A percentile compares a stretch with the other conserved stretches of the same genome.
phyloP scores from a whole-genome alignment of 225 moss, liverwort and hornwort genomes.

The Asterella californica region DNA sequence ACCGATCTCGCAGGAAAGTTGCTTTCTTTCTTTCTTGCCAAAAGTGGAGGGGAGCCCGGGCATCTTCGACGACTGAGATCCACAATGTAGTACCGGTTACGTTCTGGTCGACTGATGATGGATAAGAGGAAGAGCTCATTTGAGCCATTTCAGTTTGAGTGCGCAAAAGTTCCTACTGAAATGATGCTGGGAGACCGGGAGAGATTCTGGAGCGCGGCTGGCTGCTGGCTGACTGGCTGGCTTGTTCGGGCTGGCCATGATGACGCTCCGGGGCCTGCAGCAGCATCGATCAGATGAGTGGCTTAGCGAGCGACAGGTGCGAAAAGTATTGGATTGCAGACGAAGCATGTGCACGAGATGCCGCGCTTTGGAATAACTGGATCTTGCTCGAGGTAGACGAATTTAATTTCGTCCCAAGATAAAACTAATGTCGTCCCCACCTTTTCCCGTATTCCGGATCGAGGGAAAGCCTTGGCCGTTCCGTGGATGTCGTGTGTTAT shows the following conservation, averaged over 20 bases:
- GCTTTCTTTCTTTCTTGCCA: neutral
- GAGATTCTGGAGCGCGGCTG: neutral
- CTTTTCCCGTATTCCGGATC: neutral
- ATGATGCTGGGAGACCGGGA: neutral
- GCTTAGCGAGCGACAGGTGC: neutral
- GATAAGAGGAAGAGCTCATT: neutral
- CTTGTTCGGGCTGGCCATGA: neutral
- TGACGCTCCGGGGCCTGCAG: conserved; percentile 3
- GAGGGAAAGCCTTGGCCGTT: neutral
- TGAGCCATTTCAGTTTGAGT: neutral
- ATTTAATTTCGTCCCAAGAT: neutral
- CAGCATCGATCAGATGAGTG: neutral
- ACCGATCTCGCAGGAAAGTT: neutral
- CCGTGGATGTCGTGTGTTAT: conserved; percentile 8
- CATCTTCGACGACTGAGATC: neutral
- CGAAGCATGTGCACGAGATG: conserved; percentile 8
- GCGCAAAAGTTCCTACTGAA: neutral
- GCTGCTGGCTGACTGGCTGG: neutral
- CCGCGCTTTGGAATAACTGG: neutral
- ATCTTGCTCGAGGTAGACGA: neutral
- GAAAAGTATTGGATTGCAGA: conserved; percentile 9
- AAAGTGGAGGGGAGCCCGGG: neutral
- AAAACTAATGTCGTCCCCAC: neutral
- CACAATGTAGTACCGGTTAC: neutral
- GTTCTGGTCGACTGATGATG: neutral